Evolutionary conservation across 768 basidiomycete species (phyloP).

Genomic region (Leccinellum rugosiceps): DNA sequence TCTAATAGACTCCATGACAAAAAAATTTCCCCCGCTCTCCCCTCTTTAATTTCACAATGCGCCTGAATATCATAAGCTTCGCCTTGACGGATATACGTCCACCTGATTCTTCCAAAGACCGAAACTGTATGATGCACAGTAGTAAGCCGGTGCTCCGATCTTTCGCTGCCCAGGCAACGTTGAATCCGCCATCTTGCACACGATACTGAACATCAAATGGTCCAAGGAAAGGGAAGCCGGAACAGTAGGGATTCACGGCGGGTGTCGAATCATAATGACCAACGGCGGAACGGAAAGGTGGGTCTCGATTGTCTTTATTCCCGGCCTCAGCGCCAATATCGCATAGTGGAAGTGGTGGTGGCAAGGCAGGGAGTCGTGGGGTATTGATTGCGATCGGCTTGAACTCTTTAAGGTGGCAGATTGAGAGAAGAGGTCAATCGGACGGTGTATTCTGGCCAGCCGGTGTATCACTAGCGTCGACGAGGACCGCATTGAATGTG

Average conservation of each 20-base stretch:
- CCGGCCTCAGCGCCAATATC: not conserved
- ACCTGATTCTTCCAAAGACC: constrained; percentile 5
- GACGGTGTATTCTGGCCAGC: not conserved
- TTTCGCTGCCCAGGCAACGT: constrained; percentile 18
- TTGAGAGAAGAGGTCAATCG: not conserved
- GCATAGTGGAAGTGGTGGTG: not conserved
- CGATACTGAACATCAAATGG: constrained; percentile 22
- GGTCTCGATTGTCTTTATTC: not conserved
- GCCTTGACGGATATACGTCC: constrained; percentile 18
- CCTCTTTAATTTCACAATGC: constrained; percentile 24
- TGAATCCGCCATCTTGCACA: constrained; percentile 22
- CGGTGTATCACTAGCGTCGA: not conserved
- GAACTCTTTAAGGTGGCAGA: not conserved
- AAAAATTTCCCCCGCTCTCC: constrained; percentile 26
- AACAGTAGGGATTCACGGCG: not conserved
- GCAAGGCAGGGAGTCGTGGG: not conserved
- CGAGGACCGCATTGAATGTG: not conserved
- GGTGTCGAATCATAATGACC: not conserved
- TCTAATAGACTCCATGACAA: constrained; percentile 39
- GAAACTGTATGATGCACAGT: constrained; percentile 41
- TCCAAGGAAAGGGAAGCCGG: constrained; percentile 23
- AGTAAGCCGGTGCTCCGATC: constrained; percentile 28
- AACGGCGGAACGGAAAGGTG: not conserved
- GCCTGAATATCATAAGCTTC: constrained; percentile 36
- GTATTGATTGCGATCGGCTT: not conserved